Base-by-base conservation (phyloP, 2,329 filamentous ascomycete species). In the Apiospora aurea region DNA sequence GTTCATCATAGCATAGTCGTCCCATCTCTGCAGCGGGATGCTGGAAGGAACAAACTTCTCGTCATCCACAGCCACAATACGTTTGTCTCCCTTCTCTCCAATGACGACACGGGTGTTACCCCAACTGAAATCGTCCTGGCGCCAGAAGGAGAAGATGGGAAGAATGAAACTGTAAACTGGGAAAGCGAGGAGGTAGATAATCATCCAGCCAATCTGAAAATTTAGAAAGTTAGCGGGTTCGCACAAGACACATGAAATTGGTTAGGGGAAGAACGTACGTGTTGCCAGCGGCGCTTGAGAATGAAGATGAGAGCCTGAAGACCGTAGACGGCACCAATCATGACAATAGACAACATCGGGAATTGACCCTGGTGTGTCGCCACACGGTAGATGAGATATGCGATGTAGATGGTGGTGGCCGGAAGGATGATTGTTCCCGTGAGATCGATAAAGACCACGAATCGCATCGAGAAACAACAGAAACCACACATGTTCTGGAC, bases 61-160 rank as follows among this genome's bases (percentile, higher is more conserved):
- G 73, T 93, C 91, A 38, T 96, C 93, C 2, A 95, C 90, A 0
- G 95, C 95, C 70, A 99, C 88, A n/a, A 98, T 87, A 80, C 97
- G 91, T 85, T 97, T 97, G 80, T 89, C 90, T 74, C 95, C 96
- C 82, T 96, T 94, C 82, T 99, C 96, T 73, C 95, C 96, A 76
- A 98, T 93, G 76, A 99, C 96, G 75, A 99, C 91, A 89, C 96
- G 95, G 0, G 96, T 99, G 85, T 96, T 98, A 88, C 96, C 96
- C 96, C 96, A 99, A 1, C 92, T 92, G 87, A 99, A 99, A 84
- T 99, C 96, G 83, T 99, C 96, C 82, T 98, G 95, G 84, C 98
- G 97, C 96, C 96, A 99, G 92, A 99, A 99, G 0, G 96, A 97
- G 86, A 98, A 99, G 75, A 99, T 85, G 0, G 96, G 96, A 16